A percentile compares a stretch with the other conserved stretches of the same genome.
These are phyloP conservation scores for Elaphomyces granulatus DNA, from an alignment of 495 filamentous ascomycete species.

Conservation along the genomic window DNA sequence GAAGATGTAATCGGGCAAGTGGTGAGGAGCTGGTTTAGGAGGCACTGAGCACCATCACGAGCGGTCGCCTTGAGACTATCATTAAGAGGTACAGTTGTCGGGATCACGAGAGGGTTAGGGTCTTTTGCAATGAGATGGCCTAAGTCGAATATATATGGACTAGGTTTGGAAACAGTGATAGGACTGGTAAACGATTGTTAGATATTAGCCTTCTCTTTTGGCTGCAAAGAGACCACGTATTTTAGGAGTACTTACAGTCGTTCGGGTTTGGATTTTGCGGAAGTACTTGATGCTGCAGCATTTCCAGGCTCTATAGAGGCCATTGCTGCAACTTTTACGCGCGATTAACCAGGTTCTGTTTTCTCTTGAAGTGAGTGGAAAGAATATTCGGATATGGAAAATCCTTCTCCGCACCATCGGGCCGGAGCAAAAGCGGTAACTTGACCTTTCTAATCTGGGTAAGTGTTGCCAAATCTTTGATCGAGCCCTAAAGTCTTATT, in stretches of 20 bases:
- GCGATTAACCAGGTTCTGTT: too few relatives aligned
- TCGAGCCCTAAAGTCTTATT: too few relatives aligned
- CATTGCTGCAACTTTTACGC: too few relatives aligned
- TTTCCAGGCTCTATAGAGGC: conserved; percentile 4
- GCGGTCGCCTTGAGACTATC: conserved; percentile 48
- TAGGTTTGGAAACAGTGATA: conserved; percentile 64
- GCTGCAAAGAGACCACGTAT: neutral
- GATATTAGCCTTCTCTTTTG: conserved; percentile 2
- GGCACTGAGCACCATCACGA: conserved; percentile 71
- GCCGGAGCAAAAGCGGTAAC: too few relatives aligned
- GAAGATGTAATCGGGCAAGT: conserved; percentile 60
- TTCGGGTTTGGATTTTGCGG: conserved; percentile 21
- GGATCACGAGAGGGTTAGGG: conserved; percentile 57
- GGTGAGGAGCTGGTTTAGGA: conserved; percentile 79
- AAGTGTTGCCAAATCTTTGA: too few relatives aligned
- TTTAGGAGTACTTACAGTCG: conserved; percentile 23
- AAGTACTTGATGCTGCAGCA: conserved; percentile 7
- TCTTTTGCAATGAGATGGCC: conserved; percentile 71
- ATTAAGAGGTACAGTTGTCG: conserved; percentile 24
- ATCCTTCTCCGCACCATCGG: too few relatives aligned
- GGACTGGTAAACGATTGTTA: conserved; percentile 16
- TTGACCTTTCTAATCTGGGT: too few relatives aligned
- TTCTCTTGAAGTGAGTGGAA: too few relatives aligned
- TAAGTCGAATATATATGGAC: conserved; percentile 83
- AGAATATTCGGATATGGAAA: too few relatives aligned